Conservation (phyloP, 1,284 basidiomycete genomes). For the Calocybe gambosa region DNA sequence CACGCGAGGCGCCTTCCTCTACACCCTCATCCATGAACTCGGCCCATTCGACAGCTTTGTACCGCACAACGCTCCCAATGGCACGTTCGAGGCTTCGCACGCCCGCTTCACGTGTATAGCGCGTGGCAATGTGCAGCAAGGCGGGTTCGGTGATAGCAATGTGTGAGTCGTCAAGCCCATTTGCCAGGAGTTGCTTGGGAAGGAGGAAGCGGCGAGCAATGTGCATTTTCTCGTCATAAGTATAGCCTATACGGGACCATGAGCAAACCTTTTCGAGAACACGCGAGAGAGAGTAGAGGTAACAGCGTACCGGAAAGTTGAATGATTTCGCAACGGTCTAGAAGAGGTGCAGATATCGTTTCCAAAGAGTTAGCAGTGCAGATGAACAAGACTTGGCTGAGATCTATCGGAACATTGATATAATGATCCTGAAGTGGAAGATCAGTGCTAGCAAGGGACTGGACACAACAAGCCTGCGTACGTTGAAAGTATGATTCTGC, state of each 20-base stretch:
- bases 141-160: slow-evolving; percentile 62
- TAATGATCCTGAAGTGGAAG: slow-evolving; percentile 69
- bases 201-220: slow-evolving; percentile 83
- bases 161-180: slow-evolving; percentile 53
- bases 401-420: slow-evolving; percentile 84
- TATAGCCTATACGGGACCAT: slow-evolving; percentile 57
- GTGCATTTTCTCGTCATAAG: slow-evolving; percentile 85
- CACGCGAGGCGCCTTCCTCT: slow-evolving; percentile 9
- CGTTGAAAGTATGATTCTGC: slow-evolving; percentile 82
- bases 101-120: slow-evolving; percentile 86
- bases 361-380: slow-evolving; percentile 85
- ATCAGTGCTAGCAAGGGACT: slow-evolving; percentile 1
- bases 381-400: slow-evolving; percentile 85
- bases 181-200: slow-evolving; percentile 76
- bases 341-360: slow-evolving; percentile 79
- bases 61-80: slow-evolving; percentile 79
- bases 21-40: slow-evolving; percentile 51
- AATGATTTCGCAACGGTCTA: slow-evolving; percentile 71
- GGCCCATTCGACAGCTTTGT: slow-evolving; percentile 87
- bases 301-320: slow-evolving; percentile 57
- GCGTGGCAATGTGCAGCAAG: slow-evolving; percentile 64
- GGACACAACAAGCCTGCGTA: slow-evolving; percentile 29
- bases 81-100: slow-evolving; percentile 88
- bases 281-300: too few species aligned
- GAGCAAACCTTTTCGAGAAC: not conserved